Base-by-base conservation (phyloP, 768 basidiomycete genomes). In the Mycena amicta region DNA sequence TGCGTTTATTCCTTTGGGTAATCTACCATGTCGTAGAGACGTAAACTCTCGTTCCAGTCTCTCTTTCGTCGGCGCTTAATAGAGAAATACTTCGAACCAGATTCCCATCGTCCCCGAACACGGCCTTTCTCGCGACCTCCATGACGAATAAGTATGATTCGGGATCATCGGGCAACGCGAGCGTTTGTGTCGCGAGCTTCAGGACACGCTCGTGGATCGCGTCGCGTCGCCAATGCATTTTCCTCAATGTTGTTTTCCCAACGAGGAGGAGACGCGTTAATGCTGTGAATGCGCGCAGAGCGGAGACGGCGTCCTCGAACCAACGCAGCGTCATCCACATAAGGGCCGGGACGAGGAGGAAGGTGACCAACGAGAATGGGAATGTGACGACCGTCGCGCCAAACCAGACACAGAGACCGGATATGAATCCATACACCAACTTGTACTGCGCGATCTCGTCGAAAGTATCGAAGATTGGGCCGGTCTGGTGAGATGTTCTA, bases 301-400 rank as follows among this genome's bases (percentile, higher is more conserved):
- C 84, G 0, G 92, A 83, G 3, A 92, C 79, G 1, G 88, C 86
- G 63, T 95, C 93, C 68, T 95, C 93, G 39, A 91, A 77, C 92
- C 92, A 95, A 51, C 93, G 85, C 59, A 95, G 77, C 18, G 89
- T 83, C 77, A 94, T 86, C 93, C 93, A 95, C 93, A 95, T 93
- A 63, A 88, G 66, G 4, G 80, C 77, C 2, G 92, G 93, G 5
- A 93, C 81, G 27, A 49, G 47, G 15, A 49, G 4, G 65, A 89
- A 77, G 0, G 90, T 91, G 40, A 87, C 31, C 31, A 86, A 31
- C 27, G 85, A 73, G 47, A 49, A 49, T 13, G 47, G 47, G n/a
- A 49, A 49, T 23, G 47, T 26, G 25, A 29, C 11, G 25, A n/a
- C 47, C 13, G 25, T 49, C 13, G 81, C 72, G 18, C 70, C 59